Evolutionary conservation across 1,139 yeast species (phyloP).

Genomic region (Candida sanyaensis): DNA sequence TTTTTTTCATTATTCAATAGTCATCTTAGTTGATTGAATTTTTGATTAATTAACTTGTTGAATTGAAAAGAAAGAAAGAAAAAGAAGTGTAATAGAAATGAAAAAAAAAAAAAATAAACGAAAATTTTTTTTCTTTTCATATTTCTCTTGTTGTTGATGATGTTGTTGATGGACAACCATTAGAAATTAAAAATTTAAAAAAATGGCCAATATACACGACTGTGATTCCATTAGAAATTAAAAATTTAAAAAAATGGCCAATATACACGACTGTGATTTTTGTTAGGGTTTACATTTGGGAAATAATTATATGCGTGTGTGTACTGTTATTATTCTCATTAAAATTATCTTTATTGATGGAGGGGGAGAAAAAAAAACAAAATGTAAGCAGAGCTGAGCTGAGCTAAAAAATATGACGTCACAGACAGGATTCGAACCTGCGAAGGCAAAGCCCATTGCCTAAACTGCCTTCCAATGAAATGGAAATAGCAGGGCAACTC

Average conservation of each 20-base stretch:
- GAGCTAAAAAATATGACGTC: no score
- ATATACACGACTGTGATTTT: constrained; percentile 1
- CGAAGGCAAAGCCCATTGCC: constrained; percentile 86
- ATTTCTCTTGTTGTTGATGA: background rate
- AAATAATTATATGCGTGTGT: no score
- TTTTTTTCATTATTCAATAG: background rate
- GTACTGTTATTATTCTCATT: no score
- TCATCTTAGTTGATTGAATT: constrained; percentile 4
- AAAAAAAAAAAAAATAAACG: background rate
- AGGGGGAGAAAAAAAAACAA: no score
- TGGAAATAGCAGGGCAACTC: constrained; percentile 61
- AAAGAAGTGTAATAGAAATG: background rate
- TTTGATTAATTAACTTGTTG: background rate
- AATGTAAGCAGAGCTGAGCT: no score
- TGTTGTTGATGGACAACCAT: no score
- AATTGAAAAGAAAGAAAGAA: background rate
- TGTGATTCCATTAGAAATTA: no score
- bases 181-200: no score
- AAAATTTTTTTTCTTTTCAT: no score
- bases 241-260: no score
- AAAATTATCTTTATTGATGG: no score
- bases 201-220: background rate
- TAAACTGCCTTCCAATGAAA: constrained; percentile 19
- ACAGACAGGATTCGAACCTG: constrained; percentile 91
- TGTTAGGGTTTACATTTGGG: constrained; percentile 3